Evolutionary conservation across 306 rosid species (phyloP), one percentile per base, ranked within the genome.

Genomic region (Spatholobus suberectus): DNA sequence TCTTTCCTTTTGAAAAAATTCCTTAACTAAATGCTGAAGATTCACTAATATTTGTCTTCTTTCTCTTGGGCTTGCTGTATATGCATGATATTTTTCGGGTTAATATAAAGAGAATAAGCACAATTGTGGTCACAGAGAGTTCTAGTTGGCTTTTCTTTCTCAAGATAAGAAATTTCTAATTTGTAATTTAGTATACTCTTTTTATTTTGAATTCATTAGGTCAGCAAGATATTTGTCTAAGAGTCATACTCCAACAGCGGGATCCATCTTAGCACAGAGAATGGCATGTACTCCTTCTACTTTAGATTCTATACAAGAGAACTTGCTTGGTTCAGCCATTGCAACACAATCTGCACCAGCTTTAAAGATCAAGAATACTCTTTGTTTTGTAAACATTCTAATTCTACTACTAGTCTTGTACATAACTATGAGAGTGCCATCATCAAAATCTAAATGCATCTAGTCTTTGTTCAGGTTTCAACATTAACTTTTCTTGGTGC

Each of bases 201-300:
- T 66, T 37, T 58, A 20, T 75, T 67, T 70, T 70, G 71, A 77
- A 82, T 82, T 68, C 80, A 83, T 76, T 86, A 94, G 97, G 85
- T 91, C 98, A 1, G 98, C 97, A 69, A 92, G 98, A 81, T 91
- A 92, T 88, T 86, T 92, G 66, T 88, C 96, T 20, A 85, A 74
- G 70, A 89, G 92, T 88, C 88, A 86, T 72, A 91, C 98, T 71
- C 92, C 98, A 61, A 65, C 92, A 47, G 81, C 89, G 4, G 91
- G 91, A 72, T 90, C 93, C 78, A 4, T 82, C 68, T 66, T 89
- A 74, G 88, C 89, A 75, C 92, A 92, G 83, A 88, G 81, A 90
- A 83, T 37, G 84, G 8, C 81, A 67, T 83, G 87, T 79, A 24
- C 68, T 47, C 72, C 89, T 65, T 44, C 51, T 70, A 17, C 6